phyloP scores from a whole-genome alignment of 371 early-diverging fungal species.

The Lichtheimia ornata region DNA sequence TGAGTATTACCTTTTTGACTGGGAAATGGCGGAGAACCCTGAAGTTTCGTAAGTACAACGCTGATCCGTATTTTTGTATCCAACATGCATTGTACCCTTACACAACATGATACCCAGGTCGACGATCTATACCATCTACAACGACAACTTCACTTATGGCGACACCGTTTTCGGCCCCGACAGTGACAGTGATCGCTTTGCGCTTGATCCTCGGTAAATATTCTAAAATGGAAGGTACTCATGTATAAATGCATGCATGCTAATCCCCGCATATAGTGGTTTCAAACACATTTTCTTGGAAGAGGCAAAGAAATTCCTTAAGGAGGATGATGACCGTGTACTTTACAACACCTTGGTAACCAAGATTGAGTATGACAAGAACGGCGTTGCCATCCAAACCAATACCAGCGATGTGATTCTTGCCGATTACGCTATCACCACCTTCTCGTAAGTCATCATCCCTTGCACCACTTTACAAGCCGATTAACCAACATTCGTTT shows the following conservation, averaged over 20 bases:
- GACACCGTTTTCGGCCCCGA: conserved; percentile 35
- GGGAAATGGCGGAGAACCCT: conserved; percentile 43
- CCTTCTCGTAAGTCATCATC: conserved; percentile 37
- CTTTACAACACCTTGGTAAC: conserved; percentile 32
- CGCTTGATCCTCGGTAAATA: conserved; percentile 43
- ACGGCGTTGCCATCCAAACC: conserved; percentile 37
- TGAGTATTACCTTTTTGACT: conserved; percentile 48
- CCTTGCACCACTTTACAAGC: no score
- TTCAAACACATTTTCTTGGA: conserved; percentile 43
- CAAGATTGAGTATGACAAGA: conserved; percentile 30
- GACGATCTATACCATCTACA: conserved; percentile 22
- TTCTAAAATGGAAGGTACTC: neutral
- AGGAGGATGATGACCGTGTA: conserved; percentile 31
- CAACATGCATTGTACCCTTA: no score
- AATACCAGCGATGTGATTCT: conserved; percentile 29
- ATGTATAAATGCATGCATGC: neutral
- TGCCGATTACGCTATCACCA: conserved; percentile 52
- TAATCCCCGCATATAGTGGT: conserved; percentile 31
- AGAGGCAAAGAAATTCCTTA: conserved; percentile 31
- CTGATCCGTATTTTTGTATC: no score
- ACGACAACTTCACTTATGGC: conserved; percentile 33
- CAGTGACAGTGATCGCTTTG: conserved; percentile 40
- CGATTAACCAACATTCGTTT: no score
- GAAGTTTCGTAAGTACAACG: conserved; percentile 19
- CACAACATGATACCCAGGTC: conserved; percentile 17